These are phyloP conservation scores for Agarophyton chilense DNA, from an alignment of 23 red algal genomes.

Conservation along the genomic window DNA sequence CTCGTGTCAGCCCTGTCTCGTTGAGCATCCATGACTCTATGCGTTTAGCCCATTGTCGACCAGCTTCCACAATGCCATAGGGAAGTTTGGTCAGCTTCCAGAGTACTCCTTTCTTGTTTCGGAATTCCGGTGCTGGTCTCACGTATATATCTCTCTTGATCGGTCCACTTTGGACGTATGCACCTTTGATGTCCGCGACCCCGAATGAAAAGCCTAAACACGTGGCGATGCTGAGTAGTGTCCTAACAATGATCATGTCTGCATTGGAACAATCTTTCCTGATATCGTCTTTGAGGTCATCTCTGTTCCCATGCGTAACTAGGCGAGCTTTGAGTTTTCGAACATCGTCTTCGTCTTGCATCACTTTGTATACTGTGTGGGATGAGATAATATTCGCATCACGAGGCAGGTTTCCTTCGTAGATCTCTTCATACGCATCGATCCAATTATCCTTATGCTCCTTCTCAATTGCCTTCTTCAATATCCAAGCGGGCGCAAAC, in stretches of 20 bases:
- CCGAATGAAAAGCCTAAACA: background rate
- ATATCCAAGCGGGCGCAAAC: background rate
- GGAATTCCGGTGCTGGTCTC: background rate
- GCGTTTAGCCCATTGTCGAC: background rate
- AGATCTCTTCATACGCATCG: background rate
- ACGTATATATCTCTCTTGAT: conserved; percentile 3
- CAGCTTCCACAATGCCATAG: conserved; percentile 24
- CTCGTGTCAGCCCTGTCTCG: background rate
- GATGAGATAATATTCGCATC: conserved; percentile 2
- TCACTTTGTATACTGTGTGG: conserved; percentile 34
- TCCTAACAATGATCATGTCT: background rate
- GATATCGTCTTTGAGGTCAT: no score
- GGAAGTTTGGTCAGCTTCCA: conserved; percentile 31
- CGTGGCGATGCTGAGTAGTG: background rate
- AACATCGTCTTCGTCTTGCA: conserved; percentile 19
- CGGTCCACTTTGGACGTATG: conserved; percentile 8
- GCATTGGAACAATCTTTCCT: conserved; percentile 14
- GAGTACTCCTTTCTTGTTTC: background rate
- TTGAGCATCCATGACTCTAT: conserved; percentile 25
- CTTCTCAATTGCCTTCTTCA: background rate
- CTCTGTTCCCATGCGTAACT: background rate
- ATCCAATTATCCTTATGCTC: conserved; percentile 27
- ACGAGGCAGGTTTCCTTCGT: background rate
- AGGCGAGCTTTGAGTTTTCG: conserved; percentile 10
- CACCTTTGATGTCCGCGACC: conserved; percentile 14